Evolutionary conservation across 352 stramenopile species (phyloP), one percentile per base, ranked within the genome.

Genomic region (Halophytophthora polymorphica): DNA sequence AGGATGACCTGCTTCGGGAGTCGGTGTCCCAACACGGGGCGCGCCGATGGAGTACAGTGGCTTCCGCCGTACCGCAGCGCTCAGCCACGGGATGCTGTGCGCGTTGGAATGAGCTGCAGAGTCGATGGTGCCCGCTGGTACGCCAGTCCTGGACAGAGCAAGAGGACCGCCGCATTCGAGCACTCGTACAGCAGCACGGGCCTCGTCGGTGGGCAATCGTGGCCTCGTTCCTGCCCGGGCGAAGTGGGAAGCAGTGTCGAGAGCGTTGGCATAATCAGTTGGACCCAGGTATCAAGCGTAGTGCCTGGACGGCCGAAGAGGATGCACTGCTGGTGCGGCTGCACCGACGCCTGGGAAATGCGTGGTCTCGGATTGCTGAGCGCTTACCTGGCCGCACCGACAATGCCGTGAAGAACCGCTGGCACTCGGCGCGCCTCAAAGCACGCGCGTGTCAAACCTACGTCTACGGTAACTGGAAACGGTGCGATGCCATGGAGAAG

Each of bases 161-260:
- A 0, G 81, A 93, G 62, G 83, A 93, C 45, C 18, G 21, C 1
- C n/a, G 43, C 11, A 53, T 92, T 31, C 34, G 45, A 12, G 43
- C 61, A 4, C 42, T 85, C 0, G 77, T 92, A 3, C 28, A 31
- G 1, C 36, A 49, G 17, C 69, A 88, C 29, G 75, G 79, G 11
- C 36, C 50, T 0, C 64, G 64, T 13, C 71, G 71, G 25, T 94
- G 83, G 83, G 41, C 68, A 1, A 53, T 89, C 2, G 68, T 87
- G 33, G 71, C 83, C 8, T 81, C 71, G 1, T 64, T 78, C 35
- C 44, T 93, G n/a, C 62, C 61, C 3, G 75, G 69, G 15, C 72
- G 83, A 2, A 89, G 56, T 17, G 69, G 73, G 1, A 92, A 92
- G 38, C 83, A 94, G 45, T 92, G 78, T 19, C 71, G 83, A 4